Base-by-base conservation (phyloP, 805 yeast genomes). In the Kuraishia ogatae region DNA sequence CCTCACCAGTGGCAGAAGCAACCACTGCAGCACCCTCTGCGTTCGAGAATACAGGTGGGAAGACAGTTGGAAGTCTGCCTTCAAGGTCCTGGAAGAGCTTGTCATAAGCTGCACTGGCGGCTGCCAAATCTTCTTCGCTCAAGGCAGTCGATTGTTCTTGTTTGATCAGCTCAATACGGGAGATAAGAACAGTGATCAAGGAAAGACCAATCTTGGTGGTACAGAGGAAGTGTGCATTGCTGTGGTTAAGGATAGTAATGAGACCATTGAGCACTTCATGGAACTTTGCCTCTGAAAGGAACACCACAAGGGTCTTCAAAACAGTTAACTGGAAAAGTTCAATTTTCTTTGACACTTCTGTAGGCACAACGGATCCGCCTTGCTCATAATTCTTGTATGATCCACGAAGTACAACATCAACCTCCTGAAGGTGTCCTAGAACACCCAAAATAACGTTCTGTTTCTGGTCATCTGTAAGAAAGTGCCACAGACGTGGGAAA, bases 161-260 rank as follows among this genome's bases (percentile, higher is more conserved):
- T 64, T 86, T 85, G 64, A 93, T 87, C 63, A 92, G 80, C 69
- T 93, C 97, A 39, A 96, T 93, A 64, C 97, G 83, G 3, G 97
- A 89, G 56, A 92, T 83, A 59, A 93, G 75, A n/a, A 96, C 89
- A 0, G 97, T 93, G 54, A 93, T 79, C 55, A 93, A 75, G 13
- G 96, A 86, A 62, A 91, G 80, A 21, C 98, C 97, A 60, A 89
- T 80, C 70, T 87, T 89, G 50, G 85, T 80, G 2, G 86, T 80
- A 2, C 81, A 74, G n/a, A 82, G 77, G 82, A 88, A 67, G 10
- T 87, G 78, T 39, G 86, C 82, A 62, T 85, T 85, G 66, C 87
- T 86, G 64, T 83, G 85, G 56, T 82, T 83, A 54, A 89, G 80
- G 62, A 90, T 70, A 52, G 84, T 81, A 53, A 85, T 83, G 59